phyloP scores from a whole-genome alignment of 2,329 filamentous ascomycete genomes.

The Parastagonospora nodorum region DNA sequence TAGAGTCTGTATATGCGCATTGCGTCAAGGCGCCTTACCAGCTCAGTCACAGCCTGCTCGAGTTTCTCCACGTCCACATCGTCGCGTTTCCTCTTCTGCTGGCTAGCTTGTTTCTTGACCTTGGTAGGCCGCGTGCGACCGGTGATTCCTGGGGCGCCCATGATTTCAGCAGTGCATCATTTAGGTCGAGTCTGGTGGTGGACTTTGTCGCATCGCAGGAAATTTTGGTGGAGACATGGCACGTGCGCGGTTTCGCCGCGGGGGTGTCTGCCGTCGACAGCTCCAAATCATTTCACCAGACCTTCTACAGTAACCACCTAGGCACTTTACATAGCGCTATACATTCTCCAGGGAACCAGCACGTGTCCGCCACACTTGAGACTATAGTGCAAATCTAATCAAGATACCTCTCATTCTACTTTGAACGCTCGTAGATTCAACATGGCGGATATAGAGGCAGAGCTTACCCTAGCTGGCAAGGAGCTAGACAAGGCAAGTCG shows the following conservation, averaged over 20 bases:
- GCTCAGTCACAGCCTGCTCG: conserved; percentile 49
- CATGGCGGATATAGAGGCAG: conserved; percentile 68
- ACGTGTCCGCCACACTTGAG: no score
- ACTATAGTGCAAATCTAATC: no score
- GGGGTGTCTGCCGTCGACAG: conserved; percentile 10
- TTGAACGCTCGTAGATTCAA: conserved; percentile 1
- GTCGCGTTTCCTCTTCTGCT: conserved; percentile 61
- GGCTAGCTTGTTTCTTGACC: conserved; percentile 60
- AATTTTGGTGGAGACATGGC: conserved; percentile 32
- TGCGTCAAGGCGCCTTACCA: conserved; percentile 37
- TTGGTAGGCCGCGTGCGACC: conserved; percentile 56
- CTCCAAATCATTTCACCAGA: neutral
- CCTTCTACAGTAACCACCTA: neutral
- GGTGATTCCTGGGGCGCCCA: conserved; percentile 42
- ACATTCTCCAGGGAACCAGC: no score
- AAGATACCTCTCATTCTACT: no score
- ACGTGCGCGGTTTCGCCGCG: conserved; percentile 29
- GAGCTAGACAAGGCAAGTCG: conserved; percentile 80
- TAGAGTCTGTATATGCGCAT: conserved; percentile 13
- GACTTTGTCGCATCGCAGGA: conserved; percentile 18
- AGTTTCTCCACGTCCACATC: conserved; percentile 55
- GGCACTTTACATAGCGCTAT: no score
- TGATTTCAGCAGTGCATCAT: conserved; percentile 18
- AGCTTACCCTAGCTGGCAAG: conserved; percentile 81
- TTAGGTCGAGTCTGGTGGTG: conserved; percentile 3